A percentile compares a stretch with the other conserved stretches of the same genome.
These are phyloP conservation scores for Phycomyces nitens DNA, from an alignment of 192 early-diverging fungal genomes.

Conservation along the genomic window DNA sequence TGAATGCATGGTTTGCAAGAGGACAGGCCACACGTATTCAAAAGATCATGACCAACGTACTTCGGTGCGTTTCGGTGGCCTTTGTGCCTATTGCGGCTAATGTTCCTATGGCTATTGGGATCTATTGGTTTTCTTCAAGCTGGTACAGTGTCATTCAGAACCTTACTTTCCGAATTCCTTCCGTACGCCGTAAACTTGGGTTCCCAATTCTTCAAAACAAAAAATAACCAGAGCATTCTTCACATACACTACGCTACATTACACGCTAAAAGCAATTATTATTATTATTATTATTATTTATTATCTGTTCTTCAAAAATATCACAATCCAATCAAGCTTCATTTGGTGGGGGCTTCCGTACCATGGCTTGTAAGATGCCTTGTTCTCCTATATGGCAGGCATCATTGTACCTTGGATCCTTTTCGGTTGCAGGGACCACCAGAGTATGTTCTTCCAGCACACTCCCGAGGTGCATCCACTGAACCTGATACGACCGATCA, in stretches of 20 bases:
- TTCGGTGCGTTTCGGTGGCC: constrained; percentile 53
- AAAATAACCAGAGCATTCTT: neutral
- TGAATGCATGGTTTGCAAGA: constrained; percentile 41
- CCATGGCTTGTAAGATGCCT: no score
- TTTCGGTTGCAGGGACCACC: neutral
- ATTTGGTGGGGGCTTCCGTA: no score
- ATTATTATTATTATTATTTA: no score
- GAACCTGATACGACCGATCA: neutral
- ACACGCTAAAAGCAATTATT: no score
- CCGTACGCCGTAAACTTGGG: constrained; percentile 29
- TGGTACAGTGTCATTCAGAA: constrained; percentile 64
- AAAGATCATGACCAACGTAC: constrained; percentile 43
- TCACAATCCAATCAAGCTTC: no score
- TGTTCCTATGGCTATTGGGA: constrained; percentile 61
- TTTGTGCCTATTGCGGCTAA: constrained; percentile 67
- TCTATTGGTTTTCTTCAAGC: constrained; percentile 73
- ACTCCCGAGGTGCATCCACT: neutral
- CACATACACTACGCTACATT: no score
- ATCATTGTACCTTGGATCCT: no score
- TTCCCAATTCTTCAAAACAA: constrained; percentile 15
- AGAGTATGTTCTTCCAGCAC: neutral
- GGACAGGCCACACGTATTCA: constrained; percentile 39
- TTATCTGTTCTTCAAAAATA: no score
- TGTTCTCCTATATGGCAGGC: neutral
- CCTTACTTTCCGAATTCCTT: constrained; percentile 46